Evolutionary conservation across 805 yeast species (phyloP), one percentile per base, ranked within the genome.

Genomic region (Candida railenensis): DNA sequence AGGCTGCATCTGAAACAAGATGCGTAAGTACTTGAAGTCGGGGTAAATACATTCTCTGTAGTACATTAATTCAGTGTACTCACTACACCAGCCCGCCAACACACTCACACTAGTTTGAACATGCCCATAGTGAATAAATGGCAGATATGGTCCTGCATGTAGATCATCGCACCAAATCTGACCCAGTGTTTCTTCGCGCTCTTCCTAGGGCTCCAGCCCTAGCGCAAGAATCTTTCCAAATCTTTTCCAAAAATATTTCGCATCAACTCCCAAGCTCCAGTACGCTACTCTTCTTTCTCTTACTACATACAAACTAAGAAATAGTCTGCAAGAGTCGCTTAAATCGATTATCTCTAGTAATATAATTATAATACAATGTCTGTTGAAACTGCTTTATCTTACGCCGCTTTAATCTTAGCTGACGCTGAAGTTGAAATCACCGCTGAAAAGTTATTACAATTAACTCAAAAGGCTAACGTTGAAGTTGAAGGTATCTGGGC

Each of bases 371-470:
- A 19, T 44, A 61, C 45, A 61, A 73, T 73, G 77, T 71, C 77
- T 58, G 62, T 66, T 57, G 77, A 73, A 69, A 62, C 76, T 48
- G 74, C 76, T 62, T 70, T 73, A 62, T 72, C 77, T 46, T 73
- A 73, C 73, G 77, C 77, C 51, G 76, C 77, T 57, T 71, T 73
- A 63, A 71, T 73, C 69, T 69, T 73, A 63, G 76, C 77, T 48
- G 77, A 73, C 62, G 58, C 77, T 52, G 77, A 73, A 38, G 59
- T 72, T 57, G 77, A 72, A 64, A 70, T 73, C 65, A 52, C 71
- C 52, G 48, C 77, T 53, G 77, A 73, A 58, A 73, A 73, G 66
- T 71, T 73, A 62, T 54, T 62, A 46, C 53, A 70, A 50, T 71
- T 73, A 65, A 65, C 65, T 54, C 38, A 58, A 48, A 63, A 61